A percentile compares a stretch with the other conserved stretches of the same genome.
These are phyloP conservation scores for Wickerhamiella azyma DNA, from an alignment of 805 yeast genomes.

Conservation along the genomic window DNA sequence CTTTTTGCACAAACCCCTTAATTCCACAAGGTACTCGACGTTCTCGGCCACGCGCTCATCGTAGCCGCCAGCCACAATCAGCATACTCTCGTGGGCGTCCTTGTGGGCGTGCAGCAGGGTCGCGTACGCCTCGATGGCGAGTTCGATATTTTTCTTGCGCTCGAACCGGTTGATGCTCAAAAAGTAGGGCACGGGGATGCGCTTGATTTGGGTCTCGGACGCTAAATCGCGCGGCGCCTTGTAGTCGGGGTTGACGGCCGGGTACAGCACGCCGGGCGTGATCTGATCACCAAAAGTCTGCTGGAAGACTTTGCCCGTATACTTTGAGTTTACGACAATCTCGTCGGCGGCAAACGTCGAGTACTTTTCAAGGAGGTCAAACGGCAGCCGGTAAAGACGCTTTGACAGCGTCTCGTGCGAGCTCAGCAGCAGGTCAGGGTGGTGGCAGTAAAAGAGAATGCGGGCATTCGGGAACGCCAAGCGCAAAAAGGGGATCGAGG, in stretches of 20 bases:
- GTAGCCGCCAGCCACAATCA: slow-evolving; percentile 84
- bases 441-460: slow-evolving; percentile 83
- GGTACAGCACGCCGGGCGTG: slow-evolving; percentile 48
- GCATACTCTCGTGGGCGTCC: slow-evolving; percentile 23
- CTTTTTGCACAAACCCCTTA: slow-evolving; percentile 36
- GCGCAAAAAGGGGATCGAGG: slow-evolving; percentile 62
- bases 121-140: slow-evolving; percentile 63
- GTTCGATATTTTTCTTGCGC: slow-evolving; percentile 62
- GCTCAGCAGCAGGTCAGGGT: slow-evolving; percentile 79
- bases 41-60: slow-evolving; percentile 68
- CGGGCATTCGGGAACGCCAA: slow-evolving; percentile 27
- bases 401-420: slow-evolving; percentile 42
- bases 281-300: slow-evolving; percentile 38
- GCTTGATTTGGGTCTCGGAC: slow-evolving; percentile 6
- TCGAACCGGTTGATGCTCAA: slow-evolving; percentile 84
- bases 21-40: slow-evolving; percentile 50
- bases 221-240: background rate
- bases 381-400: slow-evolving; percentile 60
- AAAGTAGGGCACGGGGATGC: slow-evolving; percentile 29
- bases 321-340: slow-evolving; percentile 76
- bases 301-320: slow-evolving; percentile 59
- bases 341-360: slow-evolving; percentile 64
- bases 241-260: slow-evolving; percentile 51
- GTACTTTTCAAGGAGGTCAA: slow-evolving; percentile 72
- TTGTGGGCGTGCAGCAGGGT: slow-evolving; percentile 27